Evolutionary conservation across 129 eudicot genomes (phyloP).

Genomic region (Flaveria sonorensis): DNA sequence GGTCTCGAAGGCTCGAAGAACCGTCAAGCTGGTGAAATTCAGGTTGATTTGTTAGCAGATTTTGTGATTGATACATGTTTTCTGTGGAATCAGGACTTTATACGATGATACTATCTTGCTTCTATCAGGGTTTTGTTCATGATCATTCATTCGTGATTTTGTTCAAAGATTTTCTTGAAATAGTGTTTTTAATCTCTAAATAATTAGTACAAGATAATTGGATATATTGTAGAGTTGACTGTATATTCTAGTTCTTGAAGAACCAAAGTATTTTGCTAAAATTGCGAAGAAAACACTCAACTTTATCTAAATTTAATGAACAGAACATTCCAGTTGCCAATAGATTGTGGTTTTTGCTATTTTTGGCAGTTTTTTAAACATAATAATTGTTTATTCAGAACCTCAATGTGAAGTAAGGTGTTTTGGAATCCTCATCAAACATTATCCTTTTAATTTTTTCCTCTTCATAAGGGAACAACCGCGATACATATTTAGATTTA

Average conservation of each 20-base stretch:
- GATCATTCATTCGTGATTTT: not conserved
- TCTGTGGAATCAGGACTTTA: slow-evolving; percentile 2
- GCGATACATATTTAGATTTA: too few species aligned
- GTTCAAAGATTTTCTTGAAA: not conserved
- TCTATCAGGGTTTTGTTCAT: not conserved
- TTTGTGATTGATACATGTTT: not conserved
- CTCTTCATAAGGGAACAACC: too few species aligned
- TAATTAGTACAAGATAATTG: not conserved
- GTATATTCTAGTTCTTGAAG: not conserved
- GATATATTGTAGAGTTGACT: not conserved
- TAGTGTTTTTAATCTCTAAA: not conserved
- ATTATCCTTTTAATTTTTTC: too few species aligned
- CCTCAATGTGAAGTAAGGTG: too few species aligned
- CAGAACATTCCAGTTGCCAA: not conserved
- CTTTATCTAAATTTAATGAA: not conserved
- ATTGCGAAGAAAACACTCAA: not conserved
- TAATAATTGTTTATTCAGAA: slow-evolving; percentile 14
- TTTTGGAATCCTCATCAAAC: too few species aligned
- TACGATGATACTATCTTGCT: not conserved
- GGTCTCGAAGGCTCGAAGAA: slow-evolving; percentile 35
- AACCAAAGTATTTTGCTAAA: slow-evolving; percentile 7
- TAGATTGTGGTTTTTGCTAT: slow-evolving; percentile 11
- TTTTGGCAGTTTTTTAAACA: not conserved
- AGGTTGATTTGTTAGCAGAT: slow-evolving; percentile 39
- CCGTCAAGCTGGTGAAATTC: slow-evolving; percentile 51